A percentile compares a stretch with the other conserved stretches of the same genome.
phyloP scores from a whole-genome alignment of 1,284 basidiomycete genomes.

The Boletus sp. region DNA sequence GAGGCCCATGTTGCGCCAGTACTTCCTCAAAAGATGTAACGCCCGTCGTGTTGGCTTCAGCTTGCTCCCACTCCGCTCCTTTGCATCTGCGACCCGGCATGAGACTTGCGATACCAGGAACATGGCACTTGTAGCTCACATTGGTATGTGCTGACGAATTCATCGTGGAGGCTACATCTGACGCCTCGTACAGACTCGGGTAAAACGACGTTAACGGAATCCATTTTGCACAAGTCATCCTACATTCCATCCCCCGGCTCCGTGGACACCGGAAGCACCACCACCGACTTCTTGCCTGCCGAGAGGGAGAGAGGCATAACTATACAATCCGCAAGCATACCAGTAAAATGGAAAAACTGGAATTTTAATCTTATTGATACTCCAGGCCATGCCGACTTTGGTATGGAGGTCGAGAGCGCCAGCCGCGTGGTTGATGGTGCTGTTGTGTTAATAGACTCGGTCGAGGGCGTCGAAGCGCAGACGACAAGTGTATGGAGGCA shows the following conservation, averaged over 20 bases:
- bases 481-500: constrained; percentile 88
- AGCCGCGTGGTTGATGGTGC: constrained; percentile 88
- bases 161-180: constrained; percentile 6
- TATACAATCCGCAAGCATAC: constrained; percentile 88
- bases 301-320: constrained; percentile 89
- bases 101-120: constrained; percentile 53
- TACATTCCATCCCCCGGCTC: constrained; percentile 74
- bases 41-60: not conserved
- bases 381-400: constrained; percentile 90
- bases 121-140: constrained; percentile 81
- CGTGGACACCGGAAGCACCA: constrained; percentile 87
- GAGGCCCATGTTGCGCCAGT: constrained; percentile 20
- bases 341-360: constrained; percentile 83
- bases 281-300: constrained; percentile 86
- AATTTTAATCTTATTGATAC: constrained; percentile 87
- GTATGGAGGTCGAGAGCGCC: constrained; percentile 91
- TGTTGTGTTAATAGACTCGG: constrained; percentile 83
- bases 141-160: constrained; percentile 46
- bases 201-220: constrained; percentile 89
- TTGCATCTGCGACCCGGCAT: constrained; percentile 19
- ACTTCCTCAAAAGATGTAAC: constrained; percentile 16
- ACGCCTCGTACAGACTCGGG: constrained; percentile 65
- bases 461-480: constrained; percentile 89
- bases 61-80: constrained; percentile 15
- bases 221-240: constrained; percentile 72